phyloP scores from a whole-genome alignment of 1,284 basidiomycete species.

The Wolfiporia cocos region DNA sequence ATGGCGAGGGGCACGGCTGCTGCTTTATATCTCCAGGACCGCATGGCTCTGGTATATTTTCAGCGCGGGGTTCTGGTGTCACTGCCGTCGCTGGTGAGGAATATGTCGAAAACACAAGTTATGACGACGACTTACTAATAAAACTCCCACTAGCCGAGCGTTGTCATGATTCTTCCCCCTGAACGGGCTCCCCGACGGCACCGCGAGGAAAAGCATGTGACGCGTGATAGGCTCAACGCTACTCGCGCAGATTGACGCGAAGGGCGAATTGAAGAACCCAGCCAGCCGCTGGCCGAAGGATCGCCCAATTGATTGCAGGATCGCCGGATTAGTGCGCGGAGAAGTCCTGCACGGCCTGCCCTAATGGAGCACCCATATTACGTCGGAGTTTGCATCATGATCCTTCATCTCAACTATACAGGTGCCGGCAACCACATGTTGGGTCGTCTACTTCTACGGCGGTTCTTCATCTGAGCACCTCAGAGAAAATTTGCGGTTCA shows the following conservation, averaged over 20 bases:
- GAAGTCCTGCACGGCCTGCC: slow-evolving; percentile 27
- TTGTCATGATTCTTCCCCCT: neutral
- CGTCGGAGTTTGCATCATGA: slow-evolving; percentile 17
- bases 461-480: slow-evolving; percentile 54
- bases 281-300: too few relatives aligned
- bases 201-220: neutral
- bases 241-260: too few relatives aligned
- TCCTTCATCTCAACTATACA: slow-evolving; percentile 64
- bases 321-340: neutral
- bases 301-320: too few relatives aligned
- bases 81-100: slow-evolving; percentile 1
- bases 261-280: too few relatives aligned
- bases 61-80: neutral
- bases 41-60: slow-evolving; percentile 5
- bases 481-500: slow-evolving; percentile 41
- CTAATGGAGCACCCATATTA: slow-evolving; percentile 30
- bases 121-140: slow-evolving; percentile 1
- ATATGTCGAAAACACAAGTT: slow-evolving; percentile 1
- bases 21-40: slow-evolving; percentile 8
- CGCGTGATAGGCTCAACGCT: neutral
- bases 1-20: slow-evolving; percentile 9
- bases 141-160: neutral
- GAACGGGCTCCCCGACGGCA: slow-evolving; percentile 1
- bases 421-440: slow-evolving; percentile 55
- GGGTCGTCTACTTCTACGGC: slow-evolving; percentile 30